A percentile compares a stretch with the other conserved stretches of the same genome.
phyloP scores from a whole-genome alignment of 2,329 filamentous ascomycete species.

The Fusarium decemcellulare region DNA sequence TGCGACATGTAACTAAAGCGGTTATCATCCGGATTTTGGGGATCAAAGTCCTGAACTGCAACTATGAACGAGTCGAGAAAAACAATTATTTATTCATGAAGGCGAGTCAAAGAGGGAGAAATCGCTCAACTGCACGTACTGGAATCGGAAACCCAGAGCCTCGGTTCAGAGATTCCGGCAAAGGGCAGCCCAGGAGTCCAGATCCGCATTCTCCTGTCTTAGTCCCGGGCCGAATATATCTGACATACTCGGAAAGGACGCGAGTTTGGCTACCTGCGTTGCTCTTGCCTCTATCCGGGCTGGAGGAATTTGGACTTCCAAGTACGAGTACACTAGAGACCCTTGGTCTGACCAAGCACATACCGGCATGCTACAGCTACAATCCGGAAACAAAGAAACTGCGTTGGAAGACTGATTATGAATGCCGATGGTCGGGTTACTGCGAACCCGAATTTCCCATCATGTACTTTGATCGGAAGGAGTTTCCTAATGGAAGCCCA shows the following conservation, averaged over 20 bases:
- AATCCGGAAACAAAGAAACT: neutral
- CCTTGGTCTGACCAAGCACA: conserved; percentile 13
- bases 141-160: neutral
- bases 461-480: conserved; percentile 10
- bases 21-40: conserved; percentile 11
- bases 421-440: neutral
- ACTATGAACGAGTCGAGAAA: conserved; percentile 11
- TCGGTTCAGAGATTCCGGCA: neutral
- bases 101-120: neutral
- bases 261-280: conserved; percentile 18
- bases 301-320: conserved; percentile 6
- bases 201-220: neutral
- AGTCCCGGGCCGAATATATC: conserved; percentile 11
- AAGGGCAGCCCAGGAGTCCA: conserved; percentile 7
- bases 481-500: conserved; percentile 1
- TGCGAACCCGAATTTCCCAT: conserved; percentile 9
- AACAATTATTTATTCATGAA: neutral
- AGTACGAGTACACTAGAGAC: conserved; percentile 4
- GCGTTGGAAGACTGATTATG: conserved; percentile 1
- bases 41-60: conserved; percentile 12
- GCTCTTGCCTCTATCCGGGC: conserved; percentile 6
- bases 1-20: neutral
- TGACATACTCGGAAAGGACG: conserved; percentile 16
- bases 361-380: conserved; percentile 18
- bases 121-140: conserved; percentile 1